Conservation (phyloP, 106 monocot genomes). For the Xerophyta viscosa region DNA sequence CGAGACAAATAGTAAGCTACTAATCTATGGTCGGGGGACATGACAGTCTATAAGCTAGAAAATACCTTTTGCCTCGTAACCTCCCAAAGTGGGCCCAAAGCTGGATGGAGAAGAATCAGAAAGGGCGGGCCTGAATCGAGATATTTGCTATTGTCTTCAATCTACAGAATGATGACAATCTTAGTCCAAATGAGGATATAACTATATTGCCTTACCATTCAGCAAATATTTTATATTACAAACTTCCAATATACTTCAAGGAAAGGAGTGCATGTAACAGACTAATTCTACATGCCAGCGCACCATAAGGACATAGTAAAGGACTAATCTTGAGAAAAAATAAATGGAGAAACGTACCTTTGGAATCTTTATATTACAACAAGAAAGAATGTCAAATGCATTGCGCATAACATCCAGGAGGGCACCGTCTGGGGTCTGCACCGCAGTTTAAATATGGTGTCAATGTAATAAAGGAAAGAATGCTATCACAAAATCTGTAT, state of each 20-base stretch:
- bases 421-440: conserved; percentile 95
- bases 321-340: neutral
- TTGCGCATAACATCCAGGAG: conserved; percentile 90
- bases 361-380: conserved; percentile 64
- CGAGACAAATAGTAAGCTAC: too few species aligned
- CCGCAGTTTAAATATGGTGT: neutral
- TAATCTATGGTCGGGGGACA: too few species aligned
- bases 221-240: too few species aligned
- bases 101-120: conserved; percentile 91
- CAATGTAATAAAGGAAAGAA: too few species aligned
- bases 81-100: conserved; percentile 94
- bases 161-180: conserved; percentile 27
- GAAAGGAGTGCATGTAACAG: too few species aligned
- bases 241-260: too few species aligned
- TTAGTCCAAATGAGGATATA: neutral
- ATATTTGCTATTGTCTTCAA: conserved; percentile 74
- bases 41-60: too few species aligned
- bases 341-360: conserved; percentile 37
- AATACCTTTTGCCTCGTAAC: conserved; percentile 89
- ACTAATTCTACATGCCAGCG: too few species aligned
- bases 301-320: neutral
- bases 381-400: conserved; percentile 73
- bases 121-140: conserved; percentile 77
- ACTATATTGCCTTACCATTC: neutral
- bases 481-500: too few species aligned